phyloP scores from a whole-genome alignment of 352 stramenopile species.

The Pythium plurisporium region DNA sequence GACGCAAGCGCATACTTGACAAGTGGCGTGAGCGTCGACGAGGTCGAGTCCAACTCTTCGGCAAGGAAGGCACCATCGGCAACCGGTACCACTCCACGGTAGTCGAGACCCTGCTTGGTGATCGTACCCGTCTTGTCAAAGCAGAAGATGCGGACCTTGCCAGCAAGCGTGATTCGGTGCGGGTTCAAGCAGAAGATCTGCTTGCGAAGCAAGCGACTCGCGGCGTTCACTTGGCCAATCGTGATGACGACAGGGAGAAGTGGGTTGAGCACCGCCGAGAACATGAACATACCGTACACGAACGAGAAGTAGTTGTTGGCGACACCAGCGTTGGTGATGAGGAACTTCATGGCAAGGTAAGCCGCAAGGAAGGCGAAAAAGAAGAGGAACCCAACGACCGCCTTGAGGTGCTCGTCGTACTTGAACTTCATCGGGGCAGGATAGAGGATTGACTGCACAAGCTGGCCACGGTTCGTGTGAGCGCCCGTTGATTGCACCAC shows the following conservation, averaged over 20 bases:
- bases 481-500: slow-evolving; percentile 67
- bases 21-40: slow-evolving; percentile 5
- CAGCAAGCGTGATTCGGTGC: slow-evolving; percentile 46
- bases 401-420: slow-evolving; percentile 50
- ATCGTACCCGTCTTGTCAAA: slow-evolving; percentile 71
- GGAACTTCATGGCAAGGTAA: slow-evolving; percentile 26
- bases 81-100: too few species aligned
- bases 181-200: slow-evolving; percentile 72
- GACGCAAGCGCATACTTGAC: slow-evolving; percentile 59
- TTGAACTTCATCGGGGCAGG: slow-evolving; percentile 49
- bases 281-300: slow-evolving; percentile 54
- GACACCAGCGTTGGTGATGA: slow-evolving; percentile 29
- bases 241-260: slow-evolving; percentile 55
- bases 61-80: too few species aligned
- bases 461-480: slow-evolving; percentile 61
- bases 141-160: slow-evolving; percentile 56
- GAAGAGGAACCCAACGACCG: slow-evolving; percentile 36
- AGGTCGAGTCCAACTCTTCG: too few species aligned
- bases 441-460: slow-evolving; percentile 70
- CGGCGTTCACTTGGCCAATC: slow-evolving; percentile 49
- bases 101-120: slow-evolving; percentile 30
- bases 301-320: too few species aligned
- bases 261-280: slow-evolving; percentile 37
- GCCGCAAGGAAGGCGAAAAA: slow-evolving; percentile 33
- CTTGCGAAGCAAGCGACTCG: slow-evolving; percentile 37